Evolutionary conservation across 208 protist genomes (phyloP).

Genomic region (Trypanosoma melophagium): DNA sequence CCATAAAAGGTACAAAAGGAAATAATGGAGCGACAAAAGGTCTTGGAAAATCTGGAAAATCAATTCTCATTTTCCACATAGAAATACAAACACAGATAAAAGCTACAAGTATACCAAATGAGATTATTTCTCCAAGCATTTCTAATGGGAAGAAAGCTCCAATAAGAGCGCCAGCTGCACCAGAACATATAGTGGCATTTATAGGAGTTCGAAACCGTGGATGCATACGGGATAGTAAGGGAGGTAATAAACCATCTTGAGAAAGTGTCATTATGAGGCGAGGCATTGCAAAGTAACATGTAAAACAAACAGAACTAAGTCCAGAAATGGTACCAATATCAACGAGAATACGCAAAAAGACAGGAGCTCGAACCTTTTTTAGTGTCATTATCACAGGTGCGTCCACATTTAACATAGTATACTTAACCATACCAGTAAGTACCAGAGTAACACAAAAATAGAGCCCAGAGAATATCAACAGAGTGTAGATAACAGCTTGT

Average conservation of each 20-base stretch:
- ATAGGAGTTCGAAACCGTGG: slow-evolving; percentile 15
- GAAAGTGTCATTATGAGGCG: slow-evolving; percentile 36
- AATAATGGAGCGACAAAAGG: slow-evolving; percentile 35
- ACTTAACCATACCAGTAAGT: slow-evolving; percentile 36
- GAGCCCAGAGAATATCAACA: slow-evolving; percentile 33
- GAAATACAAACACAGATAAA: slow-evolving; percentile 42
- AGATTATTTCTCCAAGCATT: slow-evolving; percentile 42
- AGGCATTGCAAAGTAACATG: slow-evolving; percentile 35
- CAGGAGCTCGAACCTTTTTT: slow-evolving; percentile 16
- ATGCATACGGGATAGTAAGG: slow-evolving; percentile 24
- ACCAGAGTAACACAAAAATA: slow-evolving; percentile 40
- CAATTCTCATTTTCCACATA: slow-evolving; percentile 28
- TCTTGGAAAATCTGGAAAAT: slow-evolving; percentile 29
- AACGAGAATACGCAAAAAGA: slow-evolving; percentile 25
- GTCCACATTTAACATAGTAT: slow-evolving; percentile 32
- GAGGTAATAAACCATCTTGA: slow-evolving; percentile 35
- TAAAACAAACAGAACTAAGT: slow-evolving; percentile 41
- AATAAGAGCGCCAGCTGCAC: slow-evolving; percentile 24
- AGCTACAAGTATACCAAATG: slow-evolving; percentile 42
- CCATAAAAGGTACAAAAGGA: slow-evolving; percentile 27
- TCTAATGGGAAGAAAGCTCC: slow-evolving; percentile 37
- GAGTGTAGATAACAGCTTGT: slow-evolving; percentile 31
- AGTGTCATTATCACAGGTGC: slow-evolving; percentile 37
- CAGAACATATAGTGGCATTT: slow-evolving; percentile 26
- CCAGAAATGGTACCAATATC: slow-evolving; percentile 37